Evolutionary conservation across 1,139 yeast genomes (phyloP).

Genomic region (Blastobotrys serpentis): DNA sequence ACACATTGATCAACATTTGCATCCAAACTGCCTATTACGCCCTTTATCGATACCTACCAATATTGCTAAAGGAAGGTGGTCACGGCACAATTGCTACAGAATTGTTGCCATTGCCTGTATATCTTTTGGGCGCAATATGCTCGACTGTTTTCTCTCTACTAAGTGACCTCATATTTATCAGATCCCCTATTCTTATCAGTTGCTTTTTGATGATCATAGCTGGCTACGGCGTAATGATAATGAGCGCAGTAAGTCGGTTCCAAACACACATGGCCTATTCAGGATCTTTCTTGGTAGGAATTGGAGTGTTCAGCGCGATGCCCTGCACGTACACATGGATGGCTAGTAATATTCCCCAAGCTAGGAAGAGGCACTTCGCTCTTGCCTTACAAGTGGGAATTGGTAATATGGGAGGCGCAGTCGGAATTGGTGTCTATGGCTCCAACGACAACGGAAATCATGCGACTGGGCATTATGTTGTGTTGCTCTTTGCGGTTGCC

Average conservation of each 20-base stretch:
- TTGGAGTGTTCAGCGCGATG: conserved; percentile 41
- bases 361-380: conserved; percentile 43
- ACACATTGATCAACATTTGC: conserved; percentile 23
- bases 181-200: conserved; percentile 40
- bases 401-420: conserved; percentile 45
- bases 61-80: conserved; percentile 36
- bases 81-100: conserved; percentile 31
- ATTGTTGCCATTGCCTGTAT: conserved; percentile 39
- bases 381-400: conserved; percentile 45
- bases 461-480: conserved; percentile 37
- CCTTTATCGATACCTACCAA: conserved; percentile 36
- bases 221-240: conserved; percentile 33
- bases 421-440: conserved; percentile 41
- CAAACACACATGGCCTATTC: conserved; percentile 32
- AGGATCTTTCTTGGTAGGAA: conserved; percentile 39
- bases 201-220: conserved; percentile 34
- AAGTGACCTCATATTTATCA: conserved; percentile 36
- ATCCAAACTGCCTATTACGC: conserved; percentile 28
- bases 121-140: conserved; percentile 38
- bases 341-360: conserved; percentile 41
- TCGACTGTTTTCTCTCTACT: conserved; percentile 37
- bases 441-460: conserved; percentile 37
- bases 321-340: conserved; percentile 44
- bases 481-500: conserved; percentile 21
- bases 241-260: conserved; percentile 11